Percentiles rank a stretch among this genome's conserved stretches.
Evolutionary conservation across 176 grass and related monocot genomes (phyloP).

Genomic region (Elaeis guineensis): DNA sequence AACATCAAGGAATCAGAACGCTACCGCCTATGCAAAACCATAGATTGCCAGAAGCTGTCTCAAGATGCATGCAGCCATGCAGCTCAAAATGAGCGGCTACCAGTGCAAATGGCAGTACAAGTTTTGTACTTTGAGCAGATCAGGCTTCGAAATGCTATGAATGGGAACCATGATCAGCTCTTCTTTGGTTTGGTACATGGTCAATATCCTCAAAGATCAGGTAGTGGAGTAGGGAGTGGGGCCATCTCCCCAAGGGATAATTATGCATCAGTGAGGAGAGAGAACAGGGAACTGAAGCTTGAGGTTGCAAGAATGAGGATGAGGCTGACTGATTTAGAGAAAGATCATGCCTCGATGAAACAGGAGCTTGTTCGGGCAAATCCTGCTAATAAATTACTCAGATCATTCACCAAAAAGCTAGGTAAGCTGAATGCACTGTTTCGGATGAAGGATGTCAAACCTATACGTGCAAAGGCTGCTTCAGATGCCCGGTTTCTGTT

Average conservation of each 20-base stretch:
- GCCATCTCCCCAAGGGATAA: slow-evolving; percentile 87
- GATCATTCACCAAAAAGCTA: slow-evolving; percentile 67
- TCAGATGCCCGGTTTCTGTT: slow-evolving; percentile 26
- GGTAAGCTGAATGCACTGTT: slow-evolving; percentile 32
- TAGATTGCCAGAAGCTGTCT: slow-evolving; percentile 87
- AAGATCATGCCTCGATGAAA: slow-evolving; percentile 95
- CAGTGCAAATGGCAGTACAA: slow-evolving; percentile 90
- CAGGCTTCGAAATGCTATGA: slow-evolving; percentile 65
- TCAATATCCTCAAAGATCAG: slow-evolving; percentile 39
- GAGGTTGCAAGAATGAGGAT: slow-evolving; percentile 94
- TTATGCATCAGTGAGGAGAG: slow-evolving; percentile 85
- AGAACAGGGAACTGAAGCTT: slow-evolving; percentile 90
- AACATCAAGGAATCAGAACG: slow-evolving; percentile 93
- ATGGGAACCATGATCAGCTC: slow-evolving; percentile 52
- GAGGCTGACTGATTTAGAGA: slow-evolving; percentile 87
- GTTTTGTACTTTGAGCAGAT: slow-evolving; percentile 96
- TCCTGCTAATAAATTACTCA: slow-evolving; percentile 67
- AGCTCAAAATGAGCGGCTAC: slow-evolving; percentile 81
- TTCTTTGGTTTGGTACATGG: slow-evolving; percentile 50
- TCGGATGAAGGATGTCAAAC: slow-evolving; percentile 29
- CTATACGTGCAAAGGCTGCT: slow-evolving; percentile 18
- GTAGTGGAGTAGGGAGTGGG: slow-evolving; percentile 80
- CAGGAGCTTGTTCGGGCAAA: slow-evolving; percentile 65
- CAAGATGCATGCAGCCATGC: slow-evolving; percentile 92
- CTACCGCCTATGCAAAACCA: slow-evolving; percentile 83